Percentiles rank a stretch among this genome's conserved stretches.
Evolutionary conservation across 139 green algal genomes (phyloP).

Genomic region (Tetradesmus obliquus): DNA sequence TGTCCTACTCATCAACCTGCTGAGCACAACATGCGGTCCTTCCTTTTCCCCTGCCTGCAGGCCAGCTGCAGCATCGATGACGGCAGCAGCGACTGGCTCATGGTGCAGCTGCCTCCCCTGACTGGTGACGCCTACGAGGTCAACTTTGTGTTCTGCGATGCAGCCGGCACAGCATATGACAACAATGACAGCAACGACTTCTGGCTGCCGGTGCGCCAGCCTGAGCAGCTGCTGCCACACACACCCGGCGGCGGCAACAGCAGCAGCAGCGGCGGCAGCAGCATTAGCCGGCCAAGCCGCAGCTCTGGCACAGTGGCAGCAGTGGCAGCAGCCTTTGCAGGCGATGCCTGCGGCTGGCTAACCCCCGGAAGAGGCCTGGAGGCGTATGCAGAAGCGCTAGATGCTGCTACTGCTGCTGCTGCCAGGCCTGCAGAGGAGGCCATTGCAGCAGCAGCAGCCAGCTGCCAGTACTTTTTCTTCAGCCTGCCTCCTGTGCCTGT

Average conservation of each 20-base stretch:
- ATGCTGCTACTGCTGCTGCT: neutral
- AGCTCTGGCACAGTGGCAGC: neutral
- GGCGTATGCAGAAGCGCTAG: neutral
- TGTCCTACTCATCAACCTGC: too few relatives aligned
- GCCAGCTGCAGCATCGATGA: neutral
- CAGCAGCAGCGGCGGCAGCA: neutral
- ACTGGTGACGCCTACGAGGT: conserved; percentile 55
- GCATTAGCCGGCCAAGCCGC: neutral
- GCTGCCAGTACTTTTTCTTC: neutral
- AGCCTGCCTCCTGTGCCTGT: neutral
- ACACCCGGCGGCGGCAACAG: neutral
- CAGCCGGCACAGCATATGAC: neutral
- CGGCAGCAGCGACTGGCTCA: neutral
- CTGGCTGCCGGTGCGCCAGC: neutral
- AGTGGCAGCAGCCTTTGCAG: neutral
- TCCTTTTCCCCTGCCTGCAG: neutral
- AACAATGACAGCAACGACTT: conserved; percentile 3
- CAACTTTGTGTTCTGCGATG: conserved; percentile 53
- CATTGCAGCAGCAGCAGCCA: neutral
- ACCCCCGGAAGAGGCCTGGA: neutral
- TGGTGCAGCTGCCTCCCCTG: neutral
- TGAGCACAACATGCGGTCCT: neutral
- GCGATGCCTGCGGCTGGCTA: neutral
- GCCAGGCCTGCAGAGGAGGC: neutral
- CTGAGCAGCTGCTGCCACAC: neutral